A percentile compares a stretch with the other conserved stretches of the same genome.
Evolutionary conservation across 805 yeast species (phyloP).

Genomic region (Ogataea corticis): DNA sequence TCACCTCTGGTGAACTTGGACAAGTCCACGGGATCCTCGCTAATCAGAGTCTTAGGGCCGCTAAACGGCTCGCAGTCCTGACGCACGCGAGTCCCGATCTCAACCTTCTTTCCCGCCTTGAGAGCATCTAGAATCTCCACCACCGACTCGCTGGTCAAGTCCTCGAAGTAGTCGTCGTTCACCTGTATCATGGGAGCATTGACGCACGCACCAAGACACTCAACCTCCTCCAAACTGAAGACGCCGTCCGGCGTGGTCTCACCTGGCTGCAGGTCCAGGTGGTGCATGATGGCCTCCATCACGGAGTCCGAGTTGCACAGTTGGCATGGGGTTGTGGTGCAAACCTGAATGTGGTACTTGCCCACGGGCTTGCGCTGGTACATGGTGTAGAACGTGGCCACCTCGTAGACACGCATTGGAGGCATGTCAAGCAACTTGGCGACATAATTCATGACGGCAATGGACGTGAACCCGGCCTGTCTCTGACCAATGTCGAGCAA

Average conservation of each 20-base stretch:
- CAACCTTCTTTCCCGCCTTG: constrained; percentile 59
- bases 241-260: constrained; percentile 73
- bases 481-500: constrained; percentile 84
- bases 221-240: constrained; percentile 84
- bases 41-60: constrained; percentile 63
- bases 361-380: constrained; percentile 86
- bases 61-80: constrained; percentile 74
- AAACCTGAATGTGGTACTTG: constrained; percentile 77
- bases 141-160: constrained; percentile 68
- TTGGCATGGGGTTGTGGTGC: constrained; percentile 90
- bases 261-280: constrained; percentile 69
- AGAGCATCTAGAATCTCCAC: constrained; percentile 61
- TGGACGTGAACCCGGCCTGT: constrained; percentile 82
- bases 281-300: constrained; percentile 64
- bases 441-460: constrained; percentile 86
- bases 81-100: constrained; percentile 69
- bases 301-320: constrained; percentile 80
- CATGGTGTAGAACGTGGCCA: constrained; percentile 91
- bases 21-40: constrained; percentile 66
- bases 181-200: constrained; percentile 88
- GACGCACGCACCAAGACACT: constrained; percentile 90
- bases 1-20: constrained; percentile 72
- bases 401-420: constrained; percentile 92
- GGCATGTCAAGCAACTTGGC: constrained; percentile 85
- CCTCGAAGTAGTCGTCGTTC: constrained; percentile 83